Evolutionary conservation across 495 filamentous ascomycete genomes (phyloP).

Genomic region (Xylaria acuta): DNA sequence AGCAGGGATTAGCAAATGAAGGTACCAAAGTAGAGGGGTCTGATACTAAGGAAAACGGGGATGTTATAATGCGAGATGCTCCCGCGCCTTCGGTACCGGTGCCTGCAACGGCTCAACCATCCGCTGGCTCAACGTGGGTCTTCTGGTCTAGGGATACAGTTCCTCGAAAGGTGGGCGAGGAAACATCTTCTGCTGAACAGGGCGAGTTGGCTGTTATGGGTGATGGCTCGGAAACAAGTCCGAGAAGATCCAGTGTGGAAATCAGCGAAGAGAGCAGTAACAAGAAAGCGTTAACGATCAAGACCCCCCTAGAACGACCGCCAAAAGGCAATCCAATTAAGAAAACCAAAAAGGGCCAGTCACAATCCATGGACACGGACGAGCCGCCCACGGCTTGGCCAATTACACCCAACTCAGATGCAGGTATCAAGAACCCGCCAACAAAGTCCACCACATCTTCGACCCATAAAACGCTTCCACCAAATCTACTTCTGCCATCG

Average conservation of each 20-base stretch:
- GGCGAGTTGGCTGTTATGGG: constrained; percentile 75
- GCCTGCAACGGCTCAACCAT: constrained; percentile 29
- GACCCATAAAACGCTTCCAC: constrained; percentile 44
- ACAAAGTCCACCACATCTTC: constrained; percentile 37
- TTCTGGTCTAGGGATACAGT: constrained; percentile 79
- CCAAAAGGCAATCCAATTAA: constrained; percentile 41
- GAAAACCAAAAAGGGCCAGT: constrained; percentile 57
- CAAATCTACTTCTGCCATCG: constrained; percentile 72
- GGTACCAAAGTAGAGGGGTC: constrained; percentile 29
- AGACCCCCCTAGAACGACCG: constrained; percentile 33
- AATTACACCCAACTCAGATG: constrained; percentile 45
- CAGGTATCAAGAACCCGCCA: constrained; percentile 34
- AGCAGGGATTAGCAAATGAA: constrained; percentile 34
- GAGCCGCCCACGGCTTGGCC: constrained; percentile 44
- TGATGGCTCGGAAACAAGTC: constrained; percentile 66
- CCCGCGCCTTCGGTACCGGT: constrained; percentile 33
- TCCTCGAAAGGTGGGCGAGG: constrained; percentile 44
- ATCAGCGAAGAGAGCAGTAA: constrained; percentile 46
- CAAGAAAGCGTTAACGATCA: constrained; percentile 46
- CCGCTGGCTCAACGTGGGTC: constrained; percentile 74
- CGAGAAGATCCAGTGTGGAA: constrained; percentile 64
- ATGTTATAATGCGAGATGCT: constrained; percentile 48
- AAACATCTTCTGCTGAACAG: constrained; percentile 46
- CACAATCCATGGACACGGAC: constrained; percentile 56
- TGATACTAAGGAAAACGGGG: constrained; percentile 39